phyloP scores from a whole-genome alignment of 768 basidiomycete species.

The Hypholoma sublateritium region DNA sequence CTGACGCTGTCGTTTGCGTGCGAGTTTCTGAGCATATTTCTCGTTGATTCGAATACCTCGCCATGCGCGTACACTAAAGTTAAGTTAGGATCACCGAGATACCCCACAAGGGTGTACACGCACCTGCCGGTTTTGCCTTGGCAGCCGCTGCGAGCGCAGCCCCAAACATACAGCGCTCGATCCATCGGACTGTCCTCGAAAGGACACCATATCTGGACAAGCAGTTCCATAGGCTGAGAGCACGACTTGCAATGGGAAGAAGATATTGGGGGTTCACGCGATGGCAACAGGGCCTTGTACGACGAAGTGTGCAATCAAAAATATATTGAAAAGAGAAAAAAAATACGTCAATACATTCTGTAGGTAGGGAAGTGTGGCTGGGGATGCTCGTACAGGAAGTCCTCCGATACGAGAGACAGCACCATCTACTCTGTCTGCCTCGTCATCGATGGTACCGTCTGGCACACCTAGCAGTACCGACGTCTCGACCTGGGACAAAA shows the following conservation, averaged over 20 bases:
- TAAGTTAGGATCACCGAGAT: background rate
- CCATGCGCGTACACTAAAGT: conserved; percentile 75
- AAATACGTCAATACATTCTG: conserved; percentile 46
- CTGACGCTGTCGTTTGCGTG: conserved; percentile 47
- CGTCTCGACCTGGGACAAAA: conserved; percentile 51
- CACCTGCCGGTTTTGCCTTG: conserved; percentile 80
- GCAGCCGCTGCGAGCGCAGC: conserved; percentile 67
- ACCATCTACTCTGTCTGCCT: conserved; percentile 66
- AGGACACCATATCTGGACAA: conserved; percentile 90
- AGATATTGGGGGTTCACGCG: conserved; percentile 57
- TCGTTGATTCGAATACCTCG: conserved; percentile 72
- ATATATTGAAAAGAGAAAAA: conserved; percentile 21
- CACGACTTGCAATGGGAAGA: conserved; percentile 75
- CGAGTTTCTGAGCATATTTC: conserved; percentile 72
- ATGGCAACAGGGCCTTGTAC: conserved; percentile 69
- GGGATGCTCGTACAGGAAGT: conserved; percentile 76
- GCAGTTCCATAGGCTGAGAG: conserved; percentile 71
- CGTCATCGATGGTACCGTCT: conserved; percentile 63
- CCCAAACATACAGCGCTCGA: conserved; percentile 84
- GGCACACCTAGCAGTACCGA: conserved; percentile 79
- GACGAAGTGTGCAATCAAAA: background rate
- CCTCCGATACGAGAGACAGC: conserved; percentile 91
- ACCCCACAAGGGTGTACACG: conserved; percentile 24
- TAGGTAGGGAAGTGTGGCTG: conserved; percentile 43
- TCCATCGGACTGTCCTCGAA: conserved; percentile 85